phyloP scores from a whole-genome alignment of 2,329 filamentous ascomycete genomes.

The Ophiognomonia clavigignenti-juglandacearum region DNA sequence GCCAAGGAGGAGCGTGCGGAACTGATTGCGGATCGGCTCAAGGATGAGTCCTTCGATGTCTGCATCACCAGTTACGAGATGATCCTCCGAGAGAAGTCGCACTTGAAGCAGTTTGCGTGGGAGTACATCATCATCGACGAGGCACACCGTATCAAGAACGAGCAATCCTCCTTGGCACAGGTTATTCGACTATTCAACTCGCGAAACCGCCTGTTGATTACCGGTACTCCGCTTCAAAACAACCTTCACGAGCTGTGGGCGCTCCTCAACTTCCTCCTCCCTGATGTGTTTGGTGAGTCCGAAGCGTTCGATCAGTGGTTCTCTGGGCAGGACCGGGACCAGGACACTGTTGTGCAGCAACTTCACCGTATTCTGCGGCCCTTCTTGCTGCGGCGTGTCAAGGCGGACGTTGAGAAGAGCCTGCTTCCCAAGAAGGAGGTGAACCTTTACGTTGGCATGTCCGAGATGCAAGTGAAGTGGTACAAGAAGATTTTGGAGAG shows the following conservation, averaged over 20 bases:
- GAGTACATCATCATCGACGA: slow-evolving; percentile 99
- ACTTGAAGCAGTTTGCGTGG: slow-evolving; percentile 97
- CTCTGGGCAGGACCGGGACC: slow-evolving; percentile 81
- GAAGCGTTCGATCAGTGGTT: slow-evolving; percentile 99
- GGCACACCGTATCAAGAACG: slow-evolving; percentile 97
- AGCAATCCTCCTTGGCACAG: slow-evolving; percentile 93
- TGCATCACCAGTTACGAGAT: slow-evolving; percentile 99
- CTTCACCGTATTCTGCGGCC: slow-evolving; percentile 88
- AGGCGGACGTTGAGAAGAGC: slow-evolving; percentile 97
- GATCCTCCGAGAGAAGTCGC: slow-evolving; percentile 91
- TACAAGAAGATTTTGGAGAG: slow-evolving; percentile 99
- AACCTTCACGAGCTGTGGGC: slow-evolving; percentile 98
- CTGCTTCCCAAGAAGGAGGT: slow-evolving; percentile 95
- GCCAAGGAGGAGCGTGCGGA: slow-evolving; percentile 87
- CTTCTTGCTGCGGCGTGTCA: slow-evolving; percentile 92
- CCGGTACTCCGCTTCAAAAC: slow-evolving; percentile 94
- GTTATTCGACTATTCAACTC: slow-evolving; percentile 97
- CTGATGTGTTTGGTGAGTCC: slow-evolving; percentile 94
- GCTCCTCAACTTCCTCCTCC: slow-evolving; percentile 92
- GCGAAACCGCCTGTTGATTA: slow-evolving; percentile 90
- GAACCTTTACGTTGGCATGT: slow-evolving; percentile 97
- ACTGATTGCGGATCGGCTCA: slow-evolving; percentile 85
- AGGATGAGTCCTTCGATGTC: slow-evolving; percentile 94
- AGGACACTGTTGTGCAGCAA: slow-evolving; percentile 94
- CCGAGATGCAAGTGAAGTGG: slow-evolving; percentile 98